Base-by-base conservation (phyloP, 139 green algal genomes). In the Chlamydomonas urium region DNA sequence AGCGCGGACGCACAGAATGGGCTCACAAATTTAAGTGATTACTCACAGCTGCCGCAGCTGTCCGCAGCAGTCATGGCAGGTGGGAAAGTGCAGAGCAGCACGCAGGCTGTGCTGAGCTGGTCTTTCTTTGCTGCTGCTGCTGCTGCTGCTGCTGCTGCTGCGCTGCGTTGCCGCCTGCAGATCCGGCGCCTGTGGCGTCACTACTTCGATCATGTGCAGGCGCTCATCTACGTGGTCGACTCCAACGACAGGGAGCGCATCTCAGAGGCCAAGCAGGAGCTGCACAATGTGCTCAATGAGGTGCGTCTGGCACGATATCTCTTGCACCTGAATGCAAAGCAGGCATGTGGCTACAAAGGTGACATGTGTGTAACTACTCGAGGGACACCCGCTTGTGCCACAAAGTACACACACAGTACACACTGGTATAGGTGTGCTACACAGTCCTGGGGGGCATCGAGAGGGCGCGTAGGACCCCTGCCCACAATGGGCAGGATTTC, bases 241-340 rank as follows among this genome's bases (percentile, higher is more conserved):
- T 62, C 37, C 4, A 71, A 76, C 38, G 79, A 53, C 42, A 58
- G 93, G 57, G 93, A 97, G 75, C 90, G 93, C 79, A 89, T 97
- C 48, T 89, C 90, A 53, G 93, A 98, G 80, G 93, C 93, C 8
- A 75, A 90, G 21, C 93, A 98, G 73, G 95, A 99, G 88, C 87
- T 99, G 71, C 94, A 98, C 83, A 81, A 93, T 42, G 98, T 99
- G 93, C 82, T 99, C 32, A 98, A 98, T 85, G 95, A 98, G 89
- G 90, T 91, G 65, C 3, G 77, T 47, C 17, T 2, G 28, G 38
- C 56, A 28, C n/a, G n/a, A n/a, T n/a, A n/a, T n/a, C n/a, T n/a
- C n/a, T n/a, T n/a, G n/a, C n/a, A n/a, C n/a, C n/a, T 34, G n/a
- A 56, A 56, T 21, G 45, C n/a, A n/a, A n/a, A n/a, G n/a, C n/a